Percentiles rank a stretch among this genome's conserved stretches.
Conservation (phyloP, 2,329 filamentous ascomycete species). For the Aspergillus fructus region DNA sequence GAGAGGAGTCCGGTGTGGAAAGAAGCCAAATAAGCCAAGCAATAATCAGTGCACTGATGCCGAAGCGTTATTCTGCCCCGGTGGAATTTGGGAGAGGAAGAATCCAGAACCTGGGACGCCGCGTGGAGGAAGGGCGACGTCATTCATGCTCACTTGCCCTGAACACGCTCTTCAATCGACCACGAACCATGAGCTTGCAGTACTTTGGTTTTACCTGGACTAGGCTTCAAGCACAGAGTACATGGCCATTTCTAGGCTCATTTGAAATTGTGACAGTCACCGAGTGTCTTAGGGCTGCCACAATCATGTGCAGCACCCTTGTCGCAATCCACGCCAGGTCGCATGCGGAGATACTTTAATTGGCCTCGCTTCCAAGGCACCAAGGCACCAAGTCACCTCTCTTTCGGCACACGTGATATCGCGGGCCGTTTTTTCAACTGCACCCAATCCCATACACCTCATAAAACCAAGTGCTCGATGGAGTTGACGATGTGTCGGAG, state of each 20-base stretch:
- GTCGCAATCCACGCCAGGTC: background rate
- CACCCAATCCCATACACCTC: too few relatives aligned
- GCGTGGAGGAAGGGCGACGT: background rate
- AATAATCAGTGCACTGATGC: background rate
- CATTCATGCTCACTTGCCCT: background rate
- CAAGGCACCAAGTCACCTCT: background rate
- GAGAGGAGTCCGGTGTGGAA: background rate
- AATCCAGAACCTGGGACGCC: background rate
- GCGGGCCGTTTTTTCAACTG: background rate
- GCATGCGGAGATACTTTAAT: background rate
- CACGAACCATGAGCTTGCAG: background rate
- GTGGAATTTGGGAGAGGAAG: background rate
- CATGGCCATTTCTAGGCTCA: too few relatives aligned
- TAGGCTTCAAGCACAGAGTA: too few relatives aligned
- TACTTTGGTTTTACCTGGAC: background rate
- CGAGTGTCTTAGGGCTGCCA: background rate
- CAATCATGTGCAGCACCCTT: constrained; percentile 3
- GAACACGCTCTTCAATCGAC: background rate
- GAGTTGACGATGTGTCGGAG: background rate
- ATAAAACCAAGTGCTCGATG: background rate
- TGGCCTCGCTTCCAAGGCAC: background rate
- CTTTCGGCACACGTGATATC: background rate
- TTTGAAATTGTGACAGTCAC: background rate
- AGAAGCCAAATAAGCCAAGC: background rate
- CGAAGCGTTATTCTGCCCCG: background rate